phyloP scores from a whole-genome alignment of 2,329 filamentous ascomycete species.

The Cadophora luteo-olivacea region DNA sequence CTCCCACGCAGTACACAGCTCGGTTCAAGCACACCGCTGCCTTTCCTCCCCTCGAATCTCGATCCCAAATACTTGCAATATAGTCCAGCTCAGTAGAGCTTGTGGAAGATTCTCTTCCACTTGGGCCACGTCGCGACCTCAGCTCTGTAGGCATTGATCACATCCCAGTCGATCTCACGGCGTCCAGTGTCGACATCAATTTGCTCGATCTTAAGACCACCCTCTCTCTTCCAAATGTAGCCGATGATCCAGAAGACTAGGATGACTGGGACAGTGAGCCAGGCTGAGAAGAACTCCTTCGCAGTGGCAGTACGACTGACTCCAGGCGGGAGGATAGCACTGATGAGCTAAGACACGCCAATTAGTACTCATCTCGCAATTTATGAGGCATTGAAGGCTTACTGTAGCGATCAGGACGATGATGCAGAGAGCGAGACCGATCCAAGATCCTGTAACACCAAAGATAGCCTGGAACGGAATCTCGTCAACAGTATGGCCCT shows the following conservation, averaged over 20 bases:
- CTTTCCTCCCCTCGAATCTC: too few species aligned
- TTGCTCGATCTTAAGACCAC: slow-evolving; percentile 16
- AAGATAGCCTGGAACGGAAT: slow-evolving; percentile 52
- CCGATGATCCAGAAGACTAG: slow-evolving; percentile 24
- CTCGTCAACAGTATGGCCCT: slow-evolving; percentile 57
- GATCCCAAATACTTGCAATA: not conserved
- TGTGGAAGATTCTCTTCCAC: slow-evolving; percentile 21
- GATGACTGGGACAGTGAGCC: slow-evolving; percentile 26
- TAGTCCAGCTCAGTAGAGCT: slow-evolving; percentile 20
- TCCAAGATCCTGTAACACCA: slow-evolving; percentile 70
- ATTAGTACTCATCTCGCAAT: not conserved
- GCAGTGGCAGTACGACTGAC: slow-evolving; percentile 15
- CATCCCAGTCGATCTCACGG: slow-evolving; percentile 22
- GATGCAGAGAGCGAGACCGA: slow-evolving; percentile 69
- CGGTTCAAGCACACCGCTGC: not conserved
- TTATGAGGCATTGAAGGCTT: not conserved
- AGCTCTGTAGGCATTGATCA: slow-evolving; percentile 21
- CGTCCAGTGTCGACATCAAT: slow-evolving; percentile 27
- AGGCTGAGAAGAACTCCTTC: slow-evolving; percentile 23
- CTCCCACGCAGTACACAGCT: not conserved
- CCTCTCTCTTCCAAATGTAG: slow-evolving; percentile 26
- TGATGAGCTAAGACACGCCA: slow-evolving; percentile 16
- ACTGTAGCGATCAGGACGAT: slow-evolving; percentile 67
- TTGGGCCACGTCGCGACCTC: slow-evolving; percentile 17
- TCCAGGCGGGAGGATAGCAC: slow-evolving; percentile 15